These are phyloP conservation scores for Ophiorrhiza pumila DNA, from an alignment of 257 asterid species.

Conservation along the genomic window DNA sequence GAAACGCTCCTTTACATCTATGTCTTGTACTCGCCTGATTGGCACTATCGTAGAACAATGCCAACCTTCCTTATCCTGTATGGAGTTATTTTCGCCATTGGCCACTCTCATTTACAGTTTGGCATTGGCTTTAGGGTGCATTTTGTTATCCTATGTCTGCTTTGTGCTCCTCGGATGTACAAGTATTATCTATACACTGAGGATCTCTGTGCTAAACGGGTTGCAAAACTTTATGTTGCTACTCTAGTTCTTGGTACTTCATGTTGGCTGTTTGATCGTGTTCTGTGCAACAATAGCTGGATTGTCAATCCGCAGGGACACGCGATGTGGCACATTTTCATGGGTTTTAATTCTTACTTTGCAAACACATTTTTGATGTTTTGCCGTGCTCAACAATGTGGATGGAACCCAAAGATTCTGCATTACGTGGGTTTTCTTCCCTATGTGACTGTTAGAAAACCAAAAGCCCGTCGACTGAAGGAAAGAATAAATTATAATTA, in stretches of 20 bases:
- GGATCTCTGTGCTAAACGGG: slow-evolving; percentile 20
- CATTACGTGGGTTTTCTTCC: slow-evolving; percentile 19
- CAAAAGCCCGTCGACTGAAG: slow-evolving; percentile 5
- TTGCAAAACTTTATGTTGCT: slow-evolving; percentile 18
- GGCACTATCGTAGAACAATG: slow-evolving; percentile 30
- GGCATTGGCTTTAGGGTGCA: slow-evolving; percentile 29
- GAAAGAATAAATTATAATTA: background rate
- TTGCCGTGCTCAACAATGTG: slow-evolving; percentile 25
- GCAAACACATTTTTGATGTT: slow-evolving; percentile 28
- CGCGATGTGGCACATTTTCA: slow-evolving; percentile 25
- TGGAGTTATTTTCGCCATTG: slow-evolving; percentile 20
- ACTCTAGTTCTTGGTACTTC: slow-evolving; percentile 19
- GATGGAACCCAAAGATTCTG: slow-evolving; percentile 19
- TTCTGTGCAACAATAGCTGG: slow-evolving; percentile 24
- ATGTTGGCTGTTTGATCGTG: slow-evolving; percentile 26
- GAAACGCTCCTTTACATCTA: slow-evolving; percentile 25
- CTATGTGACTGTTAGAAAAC: slow-evolving; percentile 15
- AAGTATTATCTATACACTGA: slow-evolving; percentile 27
- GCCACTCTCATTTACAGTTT: slow-evolving; percentile 15
- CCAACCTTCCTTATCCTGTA: slow-evolving; percentile 27
- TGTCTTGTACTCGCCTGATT: slow-evolving; percentile 23
- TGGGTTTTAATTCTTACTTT: slow-evolving; percentile 25
- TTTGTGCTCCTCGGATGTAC: slow-evolving; percentile 24
- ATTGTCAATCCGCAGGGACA: slow-evolving; percentile 28
- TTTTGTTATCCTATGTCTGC: slow-evolving; percentile 20